Conservation (phyloP, 805 yeast species). For the Kodamaea nitidulidarum region DNA sequence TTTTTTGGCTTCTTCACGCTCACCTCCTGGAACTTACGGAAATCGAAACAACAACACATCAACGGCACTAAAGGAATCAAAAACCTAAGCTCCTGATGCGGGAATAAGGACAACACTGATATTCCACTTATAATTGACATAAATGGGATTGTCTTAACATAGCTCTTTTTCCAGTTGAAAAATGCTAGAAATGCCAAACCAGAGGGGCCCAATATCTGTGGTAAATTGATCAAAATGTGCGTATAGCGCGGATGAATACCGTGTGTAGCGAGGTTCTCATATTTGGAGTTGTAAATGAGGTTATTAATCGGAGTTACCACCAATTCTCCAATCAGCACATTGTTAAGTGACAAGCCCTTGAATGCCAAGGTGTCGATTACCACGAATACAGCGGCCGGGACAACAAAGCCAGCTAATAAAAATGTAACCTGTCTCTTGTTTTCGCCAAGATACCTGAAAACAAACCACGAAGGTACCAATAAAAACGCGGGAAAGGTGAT, state of each 20-base stretch:
- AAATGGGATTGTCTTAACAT: conserved; percentile 52
- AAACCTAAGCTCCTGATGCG: conserved; percentile 94
- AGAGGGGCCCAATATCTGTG: conserved; percentile 77
- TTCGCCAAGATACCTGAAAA: conserved; percentile 18
- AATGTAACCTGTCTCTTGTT: conserved; percentile 26
- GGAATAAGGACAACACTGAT: conserved; percentile 59
- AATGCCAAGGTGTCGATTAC: conserved; percentile 53
- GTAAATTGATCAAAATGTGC: conserved; percentile 72
- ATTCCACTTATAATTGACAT: conserved; percentile 62
- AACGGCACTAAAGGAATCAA: conserved; percentile 76
- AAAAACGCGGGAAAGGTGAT: conserved; percentile 79
- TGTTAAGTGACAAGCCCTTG: conserved; percentile 7
- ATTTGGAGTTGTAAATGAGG: conserved; percentile 60
- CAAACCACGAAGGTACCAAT: conserved; percentile 51
- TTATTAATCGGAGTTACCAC: conserved; percentile 77
- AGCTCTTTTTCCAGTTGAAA: conserved; percentile 29
- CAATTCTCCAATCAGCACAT: conserved; percentile 15
- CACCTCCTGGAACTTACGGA: conserved; percentile 23
- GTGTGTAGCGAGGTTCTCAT: conserved; percentile 62
- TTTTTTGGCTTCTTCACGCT: background rate
- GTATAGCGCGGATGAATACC: conserved; percentile 80
- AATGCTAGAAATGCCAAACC: conserved; percentile 44
- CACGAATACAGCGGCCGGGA: conserved; percentile 27
- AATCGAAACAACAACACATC: conserved; percentile 52
- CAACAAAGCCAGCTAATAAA: background rate